Base-by-base conservation (phyloP, 805 yeast genomes). In the Candida ficus region DNA sequence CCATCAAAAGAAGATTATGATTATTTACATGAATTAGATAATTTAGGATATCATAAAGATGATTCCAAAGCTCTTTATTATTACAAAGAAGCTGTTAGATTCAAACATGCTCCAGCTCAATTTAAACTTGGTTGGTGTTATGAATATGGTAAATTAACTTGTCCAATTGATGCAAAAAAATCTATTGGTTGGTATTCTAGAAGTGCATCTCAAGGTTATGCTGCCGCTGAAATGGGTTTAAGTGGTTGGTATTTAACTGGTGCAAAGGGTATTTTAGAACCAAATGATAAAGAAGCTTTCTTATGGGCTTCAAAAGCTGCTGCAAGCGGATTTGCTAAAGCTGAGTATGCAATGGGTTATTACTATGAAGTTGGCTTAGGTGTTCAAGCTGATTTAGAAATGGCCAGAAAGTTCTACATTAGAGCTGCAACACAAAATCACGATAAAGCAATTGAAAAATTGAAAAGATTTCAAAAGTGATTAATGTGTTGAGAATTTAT, bases 241-340 rank as follows among this genome's bases (percentile, higher is more conserved):
- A 75, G 83, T 44, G 89, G 89, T 35, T 83, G 91, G 90, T 77
- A 80, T 50, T 68, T 83, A 11, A 78, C 88, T 0, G 95, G 95
- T 2, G 78, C 77, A 0, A 67, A 68, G 12, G 75, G 70, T 2
- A 63, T 76, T 2, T 57, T 83, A 32, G 62, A 63, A 32, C 70
- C 73, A 7, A 78, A 79, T 57, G 82, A 76, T 47, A 68, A 67
- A 33, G 82, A 81, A 63, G 87, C 89, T 1, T 80, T 75, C 47
- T 57, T 73, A 14, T 83, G 87, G 80, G 83, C 87, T 4, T 53
- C 66, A 7, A 71, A 72, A 42, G 81, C 83, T n/a, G 65, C 85
- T 0, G 76, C 75, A 41, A 71, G 70, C 20, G 81, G 80, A 19
- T 66, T 77, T 39, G 65, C 74, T 1, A 75, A 78, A 45, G 87